These are phyloP conservation scores for Yamadazyma phyllophila DNA, from an alignment of 805 yeast genomes.

Conservation along the genomic window DNA sequence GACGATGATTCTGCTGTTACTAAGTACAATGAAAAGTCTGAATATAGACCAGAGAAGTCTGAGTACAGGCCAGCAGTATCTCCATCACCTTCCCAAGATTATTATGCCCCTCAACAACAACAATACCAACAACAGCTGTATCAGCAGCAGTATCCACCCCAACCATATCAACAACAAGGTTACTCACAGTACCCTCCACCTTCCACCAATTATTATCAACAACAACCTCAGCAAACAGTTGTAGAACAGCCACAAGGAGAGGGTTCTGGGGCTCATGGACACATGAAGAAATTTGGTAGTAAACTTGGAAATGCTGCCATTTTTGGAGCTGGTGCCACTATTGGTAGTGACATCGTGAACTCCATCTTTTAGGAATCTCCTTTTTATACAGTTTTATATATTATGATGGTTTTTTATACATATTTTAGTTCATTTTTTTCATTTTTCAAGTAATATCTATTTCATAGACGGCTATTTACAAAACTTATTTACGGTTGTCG, in stretches of 20 bases:
- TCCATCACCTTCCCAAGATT: conserved; percentile 11
- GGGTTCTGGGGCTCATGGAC: conserved; percentile 20
- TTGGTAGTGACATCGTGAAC: conserved; percentile 80
- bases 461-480: conserved; percentile 7
- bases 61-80: conserved; percentile 1
- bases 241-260: conserved; percentile 14
- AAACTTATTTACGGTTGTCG: conserved; percentile 58
- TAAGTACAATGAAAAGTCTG: conserved; percentile 1
- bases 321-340: conserved; percentile 95
- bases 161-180: conserved; percentile 33
- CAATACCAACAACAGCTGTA: conserved; percentile 4
- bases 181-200: conserved; percentile 17
- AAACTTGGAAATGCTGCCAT: conserved; percentile 90
- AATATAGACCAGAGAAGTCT: background rate
- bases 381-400: background rate
- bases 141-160: conserved; percentile 5
- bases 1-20: conserved; percentile 7
- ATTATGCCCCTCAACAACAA: conserved; percentile 17
- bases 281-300: conserved; percentile 65
- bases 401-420: background rate
- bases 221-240: conserved; percentile 23
- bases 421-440: background rate
- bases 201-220: conserved; percentile 21
- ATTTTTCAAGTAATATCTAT: background rate
- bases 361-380: conserved; percentile 52